Evolutionary conservation across 2,329 filamentous ascomycete species (phyloP), one percentile per base, ranked within the genome.

Genomic region (Cadophora malorum): DNA sequence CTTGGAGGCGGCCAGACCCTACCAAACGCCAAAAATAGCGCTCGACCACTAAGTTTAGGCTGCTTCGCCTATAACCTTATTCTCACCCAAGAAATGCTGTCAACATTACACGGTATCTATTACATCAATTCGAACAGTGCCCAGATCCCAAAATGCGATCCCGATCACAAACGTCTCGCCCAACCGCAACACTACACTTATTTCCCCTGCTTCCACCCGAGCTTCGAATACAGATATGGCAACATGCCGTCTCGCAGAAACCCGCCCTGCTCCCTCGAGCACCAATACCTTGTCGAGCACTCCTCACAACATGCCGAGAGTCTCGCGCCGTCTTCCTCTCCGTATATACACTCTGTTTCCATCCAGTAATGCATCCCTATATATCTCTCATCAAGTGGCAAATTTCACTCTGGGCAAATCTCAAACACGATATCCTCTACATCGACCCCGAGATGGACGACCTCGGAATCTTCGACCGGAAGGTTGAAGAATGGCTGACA

Each of bases 251-350:
- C n/a, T 49, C 45, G 2, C 45, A 21, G n/a, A 49, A 21, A 14
- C 45, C 45, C 9, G 19, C 45, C 21, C 45, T 49, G 2, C 45
- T 49, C n/a, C 45, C 45, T n/a, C 45, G 45, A 6, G 45, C 45
- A 6, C 45, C 19, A 49, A 21, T 49, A 49, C 45, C 45, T 6
- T 49, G 19, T 49, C 45, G 45, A n/a, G 45, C 45, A 2, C 45
- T 49, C 45, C 45, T 49, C 45, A 49, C 45, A 19, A 49, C 45
- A 49, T 49, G 45, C n/a, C 19, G 45, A n/a, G 45, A 49, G n/a
- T 49, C 45, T 49, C 45, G 45, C 45, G 4, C 19, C 2, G 45
- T 49, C 45, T 49, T 49, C n/a, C 45, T 49, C 45, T 49, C 45
- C 1, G 10, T 49, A 49, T 49, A 21, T 21, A 49, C 45, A n/a